Percentiles rank a stretch among this genome's conserved stretches.
Evolutionary conservation across 2,329 filamentous ascomycete genomes (phyloP).

Genomic region (Chrysoporthe puriensis): DNA sequence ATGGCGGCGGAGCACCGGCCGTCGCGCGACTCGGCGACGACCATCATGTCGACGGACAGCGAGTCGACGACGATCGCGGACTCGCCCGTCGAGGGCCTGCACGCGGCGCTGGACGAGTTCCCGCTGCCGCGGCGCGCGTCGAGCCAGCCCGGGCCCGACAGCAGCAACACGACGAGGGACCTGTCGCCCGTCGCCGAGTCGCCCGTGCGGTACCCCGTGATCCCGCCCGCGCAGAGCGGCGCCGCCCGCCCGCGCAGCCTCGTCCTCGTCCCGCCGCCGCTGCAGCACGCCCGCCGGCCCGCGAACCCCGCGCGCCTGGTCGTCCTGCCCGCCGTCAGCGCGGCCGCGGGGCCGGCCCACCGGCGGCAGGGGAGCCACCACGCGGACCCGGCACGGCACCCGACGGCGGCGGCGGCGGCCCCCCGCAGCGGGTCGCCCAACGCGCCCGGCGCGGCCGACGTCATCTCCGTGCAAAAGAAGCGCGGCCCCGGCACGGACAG

Average conservation of each 20-base stretch:
- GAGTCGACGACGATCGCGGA: slow-evolving; percentile 43
- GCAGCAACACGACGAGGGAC: slow-evolving; percentile 34
- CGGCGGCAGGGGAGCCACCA: slow-evolving; percentile 9
- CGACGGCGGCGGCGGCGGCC: slow-evolving; percentile 16
- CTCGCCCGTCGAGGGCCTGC: slow-evolving; percentile 29
- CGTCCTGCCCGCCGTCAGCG: slow-evolving; percentile 10
- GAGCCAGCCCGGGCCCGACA: background rate
- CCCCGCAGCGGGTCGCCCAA: slow-evolving; percentile 27
- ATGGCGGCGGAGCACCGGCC: background rate
- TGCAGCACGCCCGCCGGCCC: background rate
- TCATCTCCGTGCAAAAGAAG: slow-evolving; percentile 7
- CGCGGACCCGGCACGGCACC: slow-evolving; percentile 22
- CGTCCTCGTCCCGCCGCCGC: slow-evolving; percentile 24
- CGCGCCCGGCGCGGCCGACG: background rate
- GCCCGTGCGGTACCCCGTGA: slow-evolving; percentile 39
- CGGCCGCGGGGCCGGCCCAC: slow-evolving; percentile 21
- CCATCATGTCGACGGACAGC: slow-evolving; percentile 39
- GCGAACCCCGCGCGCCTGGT: background rate
- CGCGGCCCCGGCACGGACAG: slow-evolving; percentile 16
- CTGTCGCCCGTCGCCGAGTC: slow-evolving; percentile 57
- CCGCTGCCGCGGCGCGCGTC: slow-evolving; percentile 14
- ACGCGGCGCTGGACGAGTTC: slow-evolving; percentile 22
- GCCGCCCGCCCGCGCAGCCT: slow-evolving; percentile 23
- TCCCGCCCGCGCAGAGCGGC: slow-evolving; percentile 24
- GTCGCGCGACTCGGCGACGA: slow-evolving; percentile 21